Evolutionary conservation across 345 rosid species (phyloP).

Genomic region (Balakata baccata): DNA sequence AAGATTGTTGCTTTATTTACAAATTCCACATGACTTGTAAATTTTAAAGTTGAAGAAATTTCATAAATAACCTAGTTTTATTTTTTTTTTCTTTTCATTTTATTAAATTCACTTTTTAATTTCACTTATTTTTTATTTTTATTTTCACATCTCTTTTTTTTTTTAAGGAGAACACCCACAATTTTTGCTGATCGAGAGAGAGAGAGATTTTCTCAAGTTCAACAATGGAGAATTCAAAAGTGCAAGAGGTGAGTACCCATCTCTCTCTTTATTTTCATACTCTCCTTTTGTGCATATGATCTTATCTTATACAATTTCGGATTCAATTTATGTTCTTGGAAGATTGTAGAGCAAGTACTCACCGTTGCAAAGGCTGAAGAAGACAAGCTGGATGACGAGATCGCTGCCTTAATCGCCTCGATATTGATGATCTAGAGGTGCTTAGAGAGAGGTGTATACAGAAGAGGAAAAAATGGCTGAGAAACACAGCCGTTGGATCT

Average conservation of each 20-base stretch:
- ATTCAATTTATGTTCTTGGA: constrained; percentile 4
- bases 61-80: too few species aligned
- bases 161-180: too few species aligned
- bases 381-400: constrained; percentile 87
- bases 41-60: too few species aligned
- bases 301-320: neutral
- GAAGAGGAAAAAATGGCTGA: constrained; percentile 96
- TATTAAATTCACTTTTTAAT: too few species aligned
- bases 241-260: constrained; percentile 10
- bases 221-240: constrained; percentile 14
- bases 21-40: too few species aligned
- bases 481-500: constrained; percentile 88
- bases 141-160: too few species aligned
- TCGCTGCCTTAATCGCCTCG: constrained; percentile 71
- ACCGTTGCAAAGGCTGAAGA: constrained; percentile 91
- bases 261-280: too few species aligned
- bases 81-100: too few species aligned
- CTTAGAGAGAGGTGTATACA: constrained; percentile 72
- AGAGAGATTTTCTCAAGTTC: constrained; percentile 1
- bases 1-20: too few species aligned
- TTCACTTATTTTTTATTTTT: too few species aligned
- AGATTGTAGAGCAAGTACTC: constrained; percentile 81
- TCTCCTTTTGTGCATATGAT: neutral
- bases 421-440: constrained; percentile 74
- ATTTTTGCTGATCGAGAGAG: neutral